Evolutionary conservation across 495 filamentous ascomycete genomes (phyloP), one percentile per base, ranked within the genome.

Genomic region (Penicillium simplicissimum): DNA sequence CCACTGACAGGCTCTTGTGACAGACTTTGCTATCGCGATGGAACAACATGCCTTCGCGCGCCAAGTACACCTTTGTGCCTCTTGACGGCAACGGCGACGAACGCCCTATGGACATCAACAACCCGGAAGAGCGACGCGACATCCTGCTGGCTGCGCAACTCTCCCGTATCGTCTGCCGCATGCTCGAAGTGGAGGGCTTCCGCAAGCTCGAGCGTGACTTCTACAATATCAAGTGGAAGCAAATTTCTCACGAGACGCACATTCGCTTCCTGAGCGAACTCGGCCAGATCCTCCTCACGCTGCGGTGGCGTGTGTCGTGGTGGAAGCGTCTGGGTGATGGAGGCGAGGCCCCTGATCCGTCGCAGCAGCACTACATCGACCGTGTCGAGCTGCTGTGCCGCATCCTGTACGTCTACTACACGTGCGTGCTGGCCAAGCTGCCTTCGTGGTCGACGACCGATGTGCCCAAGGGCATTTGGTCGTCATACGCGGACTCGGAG

Each of bases 11-110:
- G 9, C 71, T 19, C 67, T 55, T 23, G 64, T n/a, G 15, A 25
- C 48, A 82, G 80, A 70, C 78, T 45, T 65, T 78, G 5, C 78
- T 81, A 13, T 79, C 78, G 13, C 72, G 72, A 54, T 81, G 79
- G 79, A 81, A 81, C 64, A 80, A 81, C 64, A 82, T 82, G 80
- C 80, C 80, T 11, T 81, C 79, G 54, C 77, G 80, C 23, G 79
- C 79, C 10, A 69, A 72, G 43, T 82, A 82, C 58, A 77, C 74
- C 34, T 73, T 80, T 47, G 73, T 81, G 4, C 69, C 75, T 2
- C 57, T 76, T 1, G 73, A 79, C 36, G 55, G 62, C 10, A 68
- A 57, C 7, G 67, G 61, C 38, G 56, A 74, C 49, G 78, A 81
- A 56, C 73, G 71, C 34, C 64, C 69, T 14, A 76, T 82, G 74